Evolutionary conservation across 345 rosid species (phyloP).

Genomic region (Populus tremula): DNA sequence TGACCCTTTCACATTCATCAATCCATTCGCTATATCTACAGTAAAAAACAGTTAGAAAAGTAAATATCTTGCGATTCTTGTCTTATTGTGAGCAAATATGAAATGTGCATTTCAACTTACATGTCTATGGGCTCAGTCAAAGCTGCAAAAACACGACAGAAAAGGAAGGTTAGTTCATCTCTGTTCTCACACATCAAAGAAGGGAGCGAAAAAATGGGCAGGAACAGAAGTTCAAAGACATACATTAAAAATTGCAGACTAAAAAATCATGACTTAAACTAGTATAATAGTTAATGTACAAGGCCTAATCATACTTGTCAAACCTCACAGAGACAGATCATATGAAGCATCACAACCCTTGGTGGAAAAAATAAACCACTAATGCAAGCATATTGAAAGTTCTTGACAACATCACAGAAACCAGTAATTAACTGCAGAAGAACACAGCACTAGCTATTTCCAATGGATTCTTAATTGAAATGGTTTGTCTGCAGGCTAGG

Average conservation of each 20-base stretch:
- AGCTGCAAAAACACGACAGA: slow-evolving; percentile 52
- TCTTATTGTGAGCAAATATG: neutral
- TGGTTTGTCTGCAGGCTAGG: neutral
- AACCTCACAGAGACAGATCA: neutral
- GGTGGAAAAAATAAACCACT: neutral
- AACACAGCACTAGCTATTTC: neutral
- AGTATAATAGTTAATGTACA: neutral
- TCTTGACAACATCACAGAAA: neutral
- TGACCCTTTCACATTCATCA: slow-evolving; percentile 64
- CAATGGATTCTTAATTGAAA: neutral
- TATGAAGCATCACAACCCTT: neutral
- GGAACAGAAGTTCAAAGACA: neutral
- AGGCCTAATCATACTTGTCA: neutral
- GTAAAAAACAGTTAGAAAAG: neutral
- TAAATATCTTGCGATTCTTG: neutral
- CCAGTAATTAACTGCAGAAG: neutral
- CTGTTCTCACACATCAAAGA: neutral
- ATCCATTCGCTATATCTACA: slow-evolving; percentile 97
- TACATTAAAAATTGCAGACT: neutral
- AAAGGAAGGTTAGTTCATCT: neutral
- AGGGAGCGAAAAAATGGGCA: neutral
- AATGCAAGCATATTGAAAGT: neutral
- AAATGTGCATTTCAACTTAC: slow-evolving; percentile 45
- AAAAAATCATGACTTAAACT: neutral
- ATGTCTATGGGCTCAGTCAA: slow-evolving; percentile 82